Conservation (phyloP, 495 filamentous ascomycete species). For the Filosporella fistucella region DNA sequence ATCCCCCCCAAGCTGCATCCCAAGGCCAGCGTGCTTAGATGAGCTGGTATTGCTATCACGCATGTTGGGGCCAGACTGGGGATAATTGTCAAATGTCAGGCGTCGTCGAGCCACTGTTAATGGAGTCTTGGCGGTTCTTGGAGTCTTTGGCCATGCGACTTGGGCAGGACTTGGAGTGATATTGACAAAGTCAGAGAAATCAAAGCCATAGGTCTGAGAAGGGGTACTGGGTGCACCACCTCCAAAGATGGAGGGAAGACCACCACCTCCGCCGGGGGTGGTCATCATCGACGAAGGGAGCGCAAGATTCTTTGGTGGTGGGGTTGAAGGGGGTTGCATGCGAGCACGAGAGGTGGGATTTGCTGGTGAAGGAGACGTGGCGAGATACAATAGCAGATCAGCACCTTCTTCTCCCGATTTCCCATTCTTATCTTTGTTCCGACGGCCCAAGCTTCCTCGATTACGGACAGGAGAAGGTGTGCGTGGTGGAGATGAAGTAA, state of each 20-base stretch:
- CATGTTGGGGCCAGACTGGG: conserved; percentile 24
- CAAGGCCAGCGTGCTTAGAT: conserved; percentile 29
- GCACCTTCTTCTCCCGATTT: conserved; percentile 76
- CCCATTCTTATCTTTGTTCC: conserved; percentile 30
- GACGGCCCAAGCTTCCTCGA: conserved; percentile 26
- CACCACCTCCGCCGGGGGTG: conserved; percentile 70
- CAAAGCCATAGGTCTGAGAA: conserved; percentile 66
- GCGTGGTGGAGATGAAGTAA: conserved; percentile 72
- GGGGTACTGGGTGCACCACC: conserved; percentile 58
- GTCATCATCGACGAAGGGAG: conserved; percentile 81
- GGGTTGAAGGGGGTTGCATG: conserved; percentile 79
- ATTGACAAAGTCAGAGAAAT: conserved; percentile 96
- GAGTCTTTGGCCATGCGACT: conserved; percentile 62
- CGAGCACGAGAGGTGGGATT: conserved; percentile 25
- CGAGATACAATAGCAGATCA: conserved; percentile 86
- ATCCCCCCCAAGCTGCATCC: conserved; percentile 56
- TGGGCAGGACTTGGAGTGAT: conserved; percentile 94
- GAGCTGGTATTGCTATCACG: conserved; percentile 19
- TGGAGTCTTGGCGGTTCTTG: conserved; percentile 52
- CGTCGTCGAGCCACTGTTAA: conserved; percentile 38
- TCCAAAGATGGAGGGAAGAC: conserved; percentile 51
- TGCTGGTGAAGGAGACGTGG: conserved; percentile 86
- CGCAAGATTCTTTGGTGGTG: conserved; percentile 70
- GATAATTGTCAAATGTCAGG: conserved; percentile 63
- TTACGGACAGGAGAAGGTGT: conserved; percentile 73